Evolutionary conservation across 2,329 filamentous ascomycete genomes (phyloP).

Genomic region (Fonsecaea pugnacius): DNA sequence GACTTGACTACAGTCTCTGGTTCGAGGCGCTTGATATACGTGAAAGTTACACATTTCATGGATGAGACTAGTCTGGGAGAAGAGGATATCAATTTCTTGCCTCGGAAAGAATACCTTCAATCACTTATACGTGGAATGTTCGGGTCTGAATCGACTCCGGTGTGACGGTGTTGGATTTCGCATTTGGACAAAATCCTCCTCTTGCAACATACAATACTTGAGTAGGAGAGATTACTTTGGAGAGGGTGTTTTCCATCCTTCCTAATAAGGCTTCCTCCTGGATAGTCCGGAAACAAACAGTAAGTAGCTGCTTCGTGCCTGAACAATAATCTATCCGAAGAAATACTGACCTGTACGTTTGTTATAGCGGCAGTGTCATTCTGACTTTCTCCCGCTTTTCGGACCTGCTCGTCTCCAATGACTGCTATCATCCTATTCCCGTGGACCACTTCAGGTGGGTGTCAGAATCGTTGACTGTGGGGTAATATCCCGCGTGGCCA

Average conservation of each 20-base stretch:
- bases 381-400: slow-evolving; percentile 2
- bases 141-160: neutral
- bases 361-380: neutral
- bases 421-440: neutral
- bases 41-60: neutral
- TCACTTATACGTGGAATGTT: neutral
- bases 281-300: neutral
- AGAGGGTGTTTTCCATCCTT: neutral
- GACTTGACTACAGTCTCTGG: neutral
- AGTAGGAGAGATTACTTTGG: neutral
- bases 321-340: neutral
- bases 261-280: neutral
- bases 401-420: neutral
- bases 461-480: slow-evolving; percentile 27
- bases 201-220: neutral
- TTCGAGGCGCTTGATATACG: neutral
- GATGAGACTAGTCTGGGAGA: neutral
- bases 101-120: neutral
- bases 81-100: neutral
- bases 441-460: neutral
- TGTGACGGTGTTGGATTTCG: neutral
- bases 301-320: neutral
- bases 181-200: neutral
- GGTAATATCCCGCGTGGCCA: slow-evolving; percentile 21
- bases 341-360: neutral